Evolutionary conservation across 164 flowering plant genomes (phyloP).

Genomic region (Magnolia changhungtana): DNA sequence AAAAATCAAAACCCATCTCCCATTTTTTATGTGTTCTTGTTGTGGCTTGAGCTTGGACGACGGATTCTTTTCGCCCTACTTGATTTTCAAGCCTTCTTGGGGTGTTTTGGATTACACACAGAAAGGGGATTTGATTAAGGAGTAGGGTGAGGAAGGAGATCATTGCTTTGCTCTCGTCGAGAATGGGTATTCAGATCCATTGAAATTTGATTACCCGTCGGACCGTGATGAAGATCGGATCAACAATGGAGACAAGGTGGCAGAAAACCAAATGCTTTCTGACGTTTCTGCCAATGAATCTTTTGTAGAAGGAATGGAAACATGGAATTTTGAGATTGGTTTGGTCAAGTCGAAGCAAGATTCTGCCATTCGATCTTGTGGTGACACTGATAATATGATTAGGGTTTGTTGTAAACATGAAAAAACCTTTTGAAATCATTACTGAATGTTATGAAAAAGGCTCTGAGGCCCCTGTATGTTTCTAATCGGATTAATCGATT

Average conservation of each 20-base stretch:
- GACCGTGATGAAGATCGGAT: constrained; percentile 25
- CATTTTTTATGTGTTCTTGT: constrained; percentile 53
- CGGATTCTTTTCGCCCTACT: constrained; percentile 33
- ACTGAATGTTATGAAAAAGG: constrained; percentile 27
- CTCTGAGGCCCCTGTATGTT: constrained; percentile 40
- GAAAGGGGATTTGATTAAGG: constrained; percentile 34
- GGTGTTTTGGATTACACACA: constrained; percentile 48
- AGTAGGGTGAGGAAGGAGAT: constrained; percentile 17
- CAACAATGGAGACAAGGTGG: constrained; percentile 15
- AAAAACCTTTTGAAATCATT: constrained; percentile 20
- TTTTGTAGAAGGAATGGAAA: constrained; percentile 9
- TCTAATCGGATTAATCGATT: constrained; percentile 50
- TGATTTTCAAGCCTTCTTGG: constrained; percentile 52
- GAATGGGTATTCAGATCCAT: constrained; percentile 26
- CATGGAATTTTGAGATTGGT: not conserved
- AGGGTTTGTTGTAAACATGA: constrained; percentile 25
- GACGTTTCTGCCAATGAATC: constrained; percentile 22
- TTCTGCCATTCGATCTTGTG: constrained; percentile 14
- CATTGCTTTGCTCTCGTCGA: constrained; percentile 14
- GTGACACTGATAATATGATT: constrained; percentile 7
- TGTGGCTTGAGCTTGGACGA: constrained; percentile 50
- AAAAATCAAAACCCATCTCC: no score
- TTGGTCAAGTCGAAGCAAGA: constrained; percentile 3
- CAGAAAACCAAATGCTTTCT: constrained; percentile 25
- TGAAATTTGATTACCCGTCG: constrained; percentile 27